Evolutionary conservation across 2,329 filamentous ascomycete genomes (phyloP).

Genomic region (Fusarium solani-melongenae): DNA sequence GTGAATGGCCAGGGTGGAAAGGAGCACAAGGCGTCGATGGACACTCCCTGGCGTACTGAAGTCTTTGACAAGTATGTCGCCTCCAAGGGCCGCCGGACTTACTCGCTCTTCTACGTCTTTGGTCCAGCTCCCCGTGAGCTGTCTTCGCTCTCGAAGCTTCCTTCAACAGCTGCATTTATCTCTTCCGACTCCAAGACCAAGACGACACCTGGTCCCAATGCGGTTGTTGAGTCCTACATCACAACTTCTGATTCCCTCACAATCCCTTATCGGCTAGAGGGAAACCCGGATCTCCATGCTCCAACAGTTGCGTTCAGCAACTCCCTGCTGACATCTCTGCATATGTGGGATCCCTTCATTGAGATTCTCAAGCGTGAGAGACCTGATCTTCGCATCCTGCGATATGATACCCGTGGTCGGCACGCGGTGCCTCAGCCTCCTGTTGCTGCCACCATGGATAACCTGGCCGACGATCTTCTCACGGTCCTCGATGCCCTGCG

Average conservation of each 20-base stretch:
- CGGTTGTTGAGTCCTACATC: slow-evolving; percentile 74
- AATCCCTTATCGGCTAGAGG: slow-evolving; percentile 81
- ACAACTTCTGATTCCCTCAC: slow-evolving; percentile 74
- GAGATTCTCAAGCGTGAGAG: slow-evolving; percentile 68
- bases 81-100: slow-evolving; percentile 68
- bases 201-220: slow-evolving; percentile 62
- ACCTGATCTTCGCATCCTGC: slow-evolving; percentile 76
- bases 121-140: slow-evolving; percentile 79
- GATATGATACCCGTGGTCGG: slow-evolving; percentile 82
- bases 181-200: slow-evolving; percentile 66
- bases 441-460: slow-evolving; percentile 67
- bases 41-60: slow-evolving; percentile 70
- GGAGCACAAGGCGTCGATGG: slow-evolving; percentile 71
- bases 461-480: slow-evolving; percentile 75
- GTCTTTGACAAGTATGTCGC: slow-evolving; percentile 70
- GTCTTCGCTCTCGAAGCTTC: slow-evolving; percentile 62
- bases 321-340: slow-evolving; percentile 80
- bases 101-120: slow-evolving; percentile 83
- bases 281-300: slow-evolving; percentile 72
- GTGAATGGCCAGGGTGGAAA: slow-evolving; percentile 74
- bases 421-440: slow-evolving; percentile 59
- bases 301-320: slow-evolving; percentile 82
- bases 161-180: slow-evolving; percentile 61
- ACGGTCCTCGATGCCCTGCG: slow-evolving; percentile 75
- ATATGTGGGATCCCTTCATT: slow-evolving; percentile 85